Conservation (phyloP, 345 rosid genomes). For the Lepidium sativum region DNA sequence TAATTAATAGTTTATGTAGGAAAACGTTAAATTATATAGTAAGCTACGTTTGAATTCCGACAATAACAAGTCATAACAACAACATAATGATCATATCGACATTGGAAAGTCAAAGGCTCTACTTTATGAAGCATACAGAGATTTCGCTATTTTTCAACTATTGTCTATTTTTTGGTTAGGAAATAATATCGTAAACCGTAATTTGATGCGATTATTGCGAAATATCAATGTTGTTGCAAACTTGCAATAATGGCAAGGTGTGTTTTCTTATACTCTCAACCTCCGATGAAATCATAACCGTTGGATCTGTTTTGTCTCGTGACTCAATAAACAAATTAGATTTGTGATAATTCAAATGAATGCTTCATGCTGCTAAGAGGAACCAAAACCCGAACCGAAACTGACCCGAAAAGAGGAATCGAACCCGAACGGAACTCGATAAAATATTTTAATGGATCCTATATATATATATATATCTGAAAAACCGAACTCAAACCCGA, state of each 20-base stretch:
- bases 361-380: conserved; percentile 15
- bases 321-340: not conserved
- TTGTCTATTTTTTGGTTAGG: not conserved
- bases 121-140: no score
- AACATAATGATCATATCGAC: not conserved
- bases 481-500: no score
- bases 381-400: no score
- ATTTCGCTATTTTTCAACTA: no score
- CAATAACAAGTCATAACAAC: not conserved
- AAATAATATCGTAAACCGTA: not conserved
- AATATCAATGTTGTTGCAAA: conserved; percentile 4
- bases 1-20: not conserved
- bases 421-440: no score
- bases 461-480: no score
- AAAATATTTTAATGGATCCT: no score
- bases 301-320: no score
- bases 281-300: not conserved
- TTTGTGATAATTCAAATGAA: no score
- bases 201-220: not conserved
- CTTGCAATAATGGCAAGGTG: not conserved
- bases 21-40: not conserved
- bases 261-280: not conserved
- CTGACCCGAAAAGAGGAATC: no score
- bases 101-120: not conserved
- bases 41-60: not conserved